phyloP scores from a whole-genome alignment of 805 yeast species.

The Naumovozyma dairenensis region DNA sequence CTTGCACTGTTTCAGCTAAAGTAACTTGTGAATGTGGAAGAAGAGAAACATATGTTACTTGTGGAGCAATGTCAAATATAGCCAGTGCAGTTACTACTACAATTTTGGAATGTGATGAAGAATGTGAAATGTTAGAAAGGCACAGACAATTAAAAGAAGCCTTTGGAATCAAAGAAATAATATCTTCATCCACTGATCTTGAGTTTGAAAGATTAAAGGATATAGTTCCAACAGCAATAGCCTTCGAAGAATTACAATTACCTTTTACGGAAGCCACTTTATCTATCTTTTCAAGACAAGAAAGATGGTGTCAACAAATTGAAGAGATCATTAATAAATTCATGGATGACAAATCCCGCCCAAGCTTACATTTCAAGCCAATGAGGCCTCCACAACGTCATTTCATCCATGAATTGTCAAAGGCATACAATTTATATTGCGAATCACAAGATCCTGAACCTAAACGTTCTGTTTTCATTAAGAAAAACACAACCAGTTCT shows the following conservation, averaged over 20 bases:
- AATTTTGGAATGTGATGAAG: conserved; percentile 54
- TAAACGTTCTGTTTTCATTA: conserved; percentile 57
- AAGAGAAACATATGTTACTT: conserved; percentile 36
- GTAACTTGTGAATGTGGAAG: conserved; percentile 61
- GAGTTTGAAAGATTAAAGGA: conserved; percentile 13
- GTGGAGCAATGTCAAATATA: conserved; percentile 41
- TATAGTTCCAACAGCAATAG: conserved; percentile 17
- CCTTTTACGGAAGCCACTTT: conserved; percentile 41
- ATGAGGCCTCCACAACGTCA: conserved; percentile 62
- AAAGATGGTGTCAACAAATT: conserved; percentile 56
- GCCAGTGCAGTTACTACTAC: conserved; percentile 30
- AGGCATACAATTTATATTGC: conserved; percentile 45
- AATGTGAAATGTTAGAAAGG: conserved; percentile 52
- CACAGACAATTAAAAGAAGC: conserved; percentile 57
- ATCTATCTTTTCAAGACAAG: conserved; percentile 43
- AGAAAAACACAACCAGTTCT: conserved; percentile 23
- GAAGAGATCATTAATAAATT: conserved; percentile 46
- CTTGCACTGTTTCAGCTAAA: conserved; percentile 43
- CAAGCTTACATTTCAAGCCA: conserved; percentile 54
- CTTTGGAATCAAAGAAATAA: conserved; percentile 31
- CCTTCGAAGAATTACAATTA: conserved; percentile 20
- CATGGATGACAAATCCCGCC: conserved; percentile 32
- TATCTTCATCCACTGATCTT: conserved; percentile 3
- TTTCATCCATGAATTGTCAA: conserved; percentile 62
- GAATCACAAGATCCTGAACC: conserved; percentile 83